Conservation (phyloP, 805 yeast species). For the Starmerella lactis-condensi region DNA sequence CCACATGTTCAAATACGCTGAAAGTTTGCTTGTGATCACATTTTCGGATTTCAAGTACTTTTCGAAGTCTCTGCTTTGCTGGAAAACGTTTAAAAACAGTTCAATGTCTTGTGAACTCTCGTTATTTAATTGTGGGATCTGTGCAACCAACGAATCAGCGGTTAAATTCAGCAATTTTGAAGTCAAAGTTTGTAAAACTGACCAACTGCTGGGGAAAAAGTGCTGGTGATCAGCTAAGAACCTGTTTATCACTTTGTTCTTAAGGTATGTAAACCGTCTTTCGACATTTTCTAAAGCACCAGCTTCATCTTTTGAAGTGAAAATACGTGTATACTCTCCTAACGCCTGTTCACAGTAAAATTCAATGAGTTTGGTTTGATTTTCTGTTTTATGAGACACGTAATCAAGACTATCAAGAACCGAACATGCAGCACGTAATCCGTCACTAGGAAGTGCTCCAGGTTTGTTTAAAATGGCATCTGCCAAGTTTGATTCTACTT, state of each 20-base stretch:
- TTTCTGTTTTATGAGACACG: conserved; percentile 27
- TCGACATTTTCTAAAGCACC: conserved; percentile 77
- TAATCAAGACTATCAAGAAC: conserved; percentile 39
- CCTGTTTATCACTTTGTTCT: conserved; percentile 39
- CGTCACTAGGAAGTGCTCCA: conserved; percentile 3
- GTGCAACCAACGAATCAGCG: conserved; percentile 40
- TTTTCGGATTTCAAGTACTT: conserved; percentile 29
- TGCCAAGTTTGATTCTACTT: conserved; percentile 54
- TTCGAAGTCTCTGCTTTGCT: conserved; percentile 73
- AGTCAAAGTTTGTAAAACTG: conserved; percentile 43
- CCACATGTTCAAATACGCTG: conserved; percentile 75
- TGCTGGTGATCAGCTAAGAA: conserved; percentile 30
- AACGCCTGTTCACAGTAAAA: conserved; percentile 60
- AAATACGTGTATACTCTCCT: conserved; percentile 57
- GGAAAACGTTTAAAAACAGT: conserved; percentile 45
- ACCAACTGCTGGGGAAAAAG: conserved; percentile 58
- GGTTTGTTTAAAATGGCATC: not conserved
- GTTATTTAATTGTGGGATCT: conserved; percentile 27
- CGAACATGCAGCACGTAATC: conserved; percentile 37
- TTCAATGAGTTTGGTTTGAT: conserved; percentile 39
- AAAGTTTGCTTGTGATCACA: conserved; percentile 49
- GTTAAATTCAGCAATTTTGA: conserved; percentile 51
- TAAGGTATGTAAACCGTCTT: conserved; percentile 66
- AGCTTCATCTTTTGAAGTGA: conserved; percentile 72
- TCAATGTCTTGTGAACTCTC: conserved; percentile 31